Base-by-base conservation (phyloP, 495 filamentous ascomycete species). In the Lepidopterella palustris region DNA sequence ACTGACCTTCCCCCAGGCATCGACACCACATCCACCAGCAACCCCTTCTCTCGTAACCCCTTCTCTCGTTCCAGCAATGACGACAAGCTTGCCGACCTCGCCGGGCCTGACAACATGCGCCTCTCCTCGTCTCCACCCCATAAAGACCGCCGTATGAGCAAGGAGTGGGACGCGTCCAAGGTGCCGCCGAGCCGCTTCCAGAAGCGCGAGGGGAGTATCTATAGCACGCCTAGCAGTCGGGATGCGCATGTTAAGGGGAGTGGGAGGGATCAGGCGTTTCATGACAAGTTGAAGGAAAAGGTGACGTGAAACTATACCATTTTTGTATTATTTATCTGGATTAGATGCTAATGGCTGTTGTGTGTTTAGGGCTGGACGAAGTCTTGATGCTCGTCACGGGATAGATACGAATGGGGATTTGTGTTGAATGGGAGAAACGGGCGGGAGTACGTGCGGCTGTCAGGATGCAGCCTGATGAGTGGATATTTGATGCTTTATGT, bases 161-260 rank as follows among this genome's bases (percentile, higher is more conserved):
- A 66, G 42, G 71, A 74, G 52, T 74, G 71, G 71, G 71, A 85
- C 67, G 82, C 82, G 24, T 75, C 78, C 62, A 85, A 85, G 70
- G 81, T 82, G 3, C 79, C 79, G 4, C 82, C 82, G 24, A 78
- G 74, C 53, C 79, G 79, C 32, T 85, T 85, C 75, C 82, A 84
- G 66, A 81, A 82, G 73, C 76, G 79, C 68, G 79, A 84, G 71
- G 82, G 82, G 53, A 82, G 79, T 68, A 81, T 84, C 73, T 83
- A 80, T 71, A 79, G 80, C 45, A 83, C 82, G 23, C 82, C 79
- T 13, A 65, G 66, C 57, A 80, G 77, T 24, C 76, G 82, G 51
- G 82, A 84, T 67, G 80, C 78, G 32, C 81, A 83, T 65, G 68
- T 82, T 35, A 79, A 62, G 52, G 61, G 60, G 18, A 48, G 42